Evolutionary conservation across 495 filamentous ascomycete species (phyloP).

Genomic region (Astrocystis sublimbata): DNA sequence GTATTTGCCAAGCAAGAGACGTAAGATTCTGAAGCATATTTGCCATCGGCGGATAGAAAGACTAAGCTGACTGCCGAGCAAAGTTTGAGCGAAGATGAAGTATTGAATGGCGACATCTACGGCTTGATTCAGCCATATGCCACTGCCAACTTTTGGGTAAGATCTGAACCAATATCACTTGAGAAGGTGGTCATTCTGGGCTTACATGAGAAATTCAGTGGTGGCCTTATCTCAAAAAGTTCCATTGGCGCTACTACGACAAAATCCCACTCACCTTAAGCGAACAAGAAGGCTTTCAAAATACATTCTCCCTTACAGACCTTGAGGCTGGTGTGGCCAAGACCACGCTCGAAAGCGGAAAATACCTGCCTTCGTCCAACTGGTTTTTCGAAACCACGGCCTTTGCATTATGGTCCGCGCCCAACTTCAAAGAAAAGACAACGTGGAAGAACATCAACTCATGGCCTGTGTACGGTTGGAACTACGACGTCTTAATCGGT

Average conservation of each 20-base stretch:
- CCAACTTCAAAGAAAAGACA: slow-evolving; percentile 54
- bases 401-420: slow-evolving; percentile 45
- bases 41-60: not conserved
- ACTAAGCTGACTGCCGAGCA: slow-evolving; percentile 7
- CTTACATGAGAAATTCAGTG: slow-evolving; percentile 34
- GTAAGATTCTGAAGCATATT: slow-evolving; percentile 27
- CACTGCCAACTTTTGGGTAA: slow-evolving; percentile 51
- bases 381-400: slow-evolving; percentile 51
- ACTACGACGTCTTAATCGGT: slow-evolving; percentile 53
- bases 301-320: slow-evolving; percentile 51
- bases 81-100: slow-evolving; percentile 46
- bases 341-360: slow-evolving; percentile 47
- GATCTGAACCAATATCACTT: not conserved
- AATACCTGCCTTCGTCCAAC: slow-evolving; percentile 50
- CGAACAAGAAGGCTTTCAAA: slow-evolving; percentile 50
- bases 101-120: slow-evolving; percentile 50
- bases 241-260: slow-evolving; percentile 55
- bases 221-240: slow-evolving; percentile 52
- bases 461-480: slow-evolving; percentile 55
- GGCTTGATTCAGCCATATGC: slow-evolving; percentile 51
- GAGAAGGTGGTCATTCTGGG: not conserved
- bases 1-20: slow-evolving; percentile 50
- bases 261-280: slow-evolving; percentile 40
- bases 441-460: slow-evolving; percentile 39
- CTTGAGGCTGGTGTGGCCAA: slow-evolving; percentile 43